Evolutionary conservation across 2,329 filamentous ascomycete genomes (phyloP), one percentile per base, ranked within the genome.

Genomic region (Stagonosporopsis chrysanthemi): DNA sequence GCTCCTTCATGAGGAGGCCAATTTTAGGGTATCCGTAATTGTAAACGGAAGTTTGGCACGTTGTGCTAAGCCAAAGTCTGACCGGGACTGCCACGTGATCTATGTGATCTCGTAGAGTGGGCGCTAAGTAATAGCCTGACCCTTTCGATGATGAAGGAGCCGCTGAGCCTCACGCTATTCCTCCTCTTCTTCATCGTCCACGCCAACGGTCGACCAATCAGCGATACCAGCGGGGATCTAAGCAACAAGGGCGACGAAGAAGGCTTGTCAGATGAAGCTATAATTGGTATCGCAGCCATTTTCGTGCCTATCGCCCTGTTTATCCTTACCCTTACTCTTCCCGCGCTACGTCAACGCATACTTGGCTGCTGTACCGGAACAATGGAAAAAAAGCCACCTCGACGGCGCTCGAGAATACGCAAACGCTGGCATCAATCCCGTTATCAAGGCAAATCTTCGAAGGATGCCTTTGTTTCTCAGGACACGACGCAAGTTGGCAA

Each of bases 211-310:
- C 31, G 38, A 9, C 44, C 44, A 28, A 26, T 38, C 22, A 36
- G n/a, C 22, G 17, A 7, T 26, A 14, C 15, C 2, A 8, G 19
- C 22, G 29, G 6, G 2, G 9, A 6, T 26, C 11, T n/a, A 0
- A 7, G 22, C 33, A 26, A 28, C 31, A 19, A 6, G 26, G 33
- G 8, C 35, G 36, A 24, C 23, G n/a, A n/a, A n/a, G n/a, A n/a
- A n/a, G n/a, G n/a, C n/a, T n/a, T 40, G 17, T 49, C 46, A 12
- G n/a, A 41, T 8, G 46, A 49, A 22, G 36, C 36, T 22, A 41
- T 49, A 23, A 41, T 41, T n/a, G 36, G 46, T 4, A 49, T 49
- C 14, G 36, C 26, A 29, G 36, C 46, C 17, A 49, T 49, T 19
- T 33, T 41, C 11, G 46, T 40, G 3, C 9, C 46, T 17, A 8